Base-by-base conservation (phyloP, 108 stramenopile genomes). In the Nitzschia sp. region DNA sequence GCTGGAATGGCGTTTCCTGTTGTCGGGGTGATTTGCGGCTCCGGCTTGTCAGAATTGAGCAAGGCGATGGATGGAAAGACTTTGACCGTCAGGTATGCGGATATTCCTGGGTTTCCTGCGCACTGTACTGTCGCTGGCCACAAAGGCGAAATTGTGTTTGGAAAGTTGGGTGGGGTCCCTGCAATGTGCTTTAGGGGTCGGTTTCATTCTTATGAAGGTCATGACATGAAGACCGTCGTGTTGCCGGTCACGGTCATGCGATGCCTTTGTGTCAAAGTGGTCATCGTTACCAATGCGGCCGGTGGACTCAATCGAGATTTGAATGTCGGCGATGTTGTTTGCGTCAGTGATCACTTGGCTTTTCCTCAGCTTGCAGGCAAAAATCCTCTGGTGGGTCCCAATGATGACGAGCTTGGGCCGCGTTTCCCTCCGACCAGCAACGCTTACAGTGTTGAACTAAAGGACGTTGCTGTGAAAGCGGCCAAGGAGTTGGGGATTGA, bases 141-240 rank as follows among this genome's bases (percentile, higher is more conserved):
- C 75, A 84, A 80, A 53, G 93, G 93, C 17, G 94, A 97, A 80
- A 62, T 97, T 2, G 92, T 96, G 16, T 84, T 95, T 58, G 97
- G 97, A 9, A 59, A 47, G 19, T 48, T 97, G 25, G 72, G 77
- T 35, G 80, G 68, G 17, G 72, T 89, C 0, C 79, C 79, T 1
- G 78, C 92, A 25, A 82, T 96, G 17, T 89, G 90, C 70, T 89
- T 97, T 69, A 88, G 94, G 3, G 97, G 97, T 16, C 73, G 97
- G 27, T 96, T 97, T 68, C 97, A 97, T 82, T 81, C 77, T 52
- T 97, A 97, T 72, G 97, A 97, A 80, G 97, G 97, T 26, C 88
- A 97, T 68, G 71, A 78, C 58, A 90, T 88, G 89, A 73, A 89
- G 46, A 93, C 90, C 2, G 89, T 91, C 44, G 90, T 88, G 0